Base-by-base conservation (phyloP, 495 filamentous ascomycete genomes). In the Aspergillus diversus region DNA sequence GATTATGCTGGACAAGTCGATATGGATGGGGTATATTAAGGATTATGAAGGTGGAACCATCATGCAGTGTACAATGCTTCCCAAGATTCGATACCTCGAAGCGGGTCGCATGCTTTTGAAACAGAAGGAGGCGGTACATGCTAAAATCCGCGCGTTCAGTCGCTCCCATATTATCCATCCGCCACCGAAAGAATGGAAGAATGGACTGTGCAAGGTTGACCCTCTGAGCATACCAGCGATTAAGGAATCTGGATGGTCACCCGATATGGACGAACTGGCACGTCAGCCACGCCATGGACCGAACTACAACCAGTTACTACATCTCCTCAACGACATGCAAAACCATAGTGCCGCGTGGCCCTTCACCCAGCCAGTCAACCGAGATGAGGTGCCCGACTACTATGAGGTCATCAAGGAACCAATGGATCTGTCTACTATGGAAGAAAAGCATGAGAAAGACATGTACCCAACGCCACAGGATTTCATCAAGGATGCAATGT, bases 11-110 rank as follows among this genome's bases (percentile, higher is more conserved):
- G 91, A 93, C 49, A 90, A 87, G 70, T 85, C 89, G 7, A 88
- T 91, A 16, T 99, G 95, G 95, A 99, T 98, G 96, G 95, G 95
- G 33, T 99, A 97, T 71, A 99, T 99, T 75, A 99, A 99, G 76
- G 95, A 99, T 75, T 99, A 99, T 75, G 95, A 99, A 78, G 95
- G 95, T 33, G 95, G 95, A 48, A 99, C 95, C 0, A 97, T 99
- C 66, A 99, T 99, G 95, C 95, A 99, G 77, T 99, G 95, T 74
- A 90, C 90, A 51, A 98, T 99, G 95, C 84, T 99, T 33, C 95
- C 95, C 4, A 89, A 87, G 63, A 93, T 97, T 58, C 91, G 96
- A 57, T 99, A 98, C 75, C 87, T 99, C 2, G 95, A 99, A 75
- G 83, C 86, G 70, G 88, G 90, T n/a, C 89, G 93, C 59, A 97